Evolutionary conservation across 1,139 yeast genomes (phyloP).

Genomic region (Protomyces arabidopsidicola): DNA sequence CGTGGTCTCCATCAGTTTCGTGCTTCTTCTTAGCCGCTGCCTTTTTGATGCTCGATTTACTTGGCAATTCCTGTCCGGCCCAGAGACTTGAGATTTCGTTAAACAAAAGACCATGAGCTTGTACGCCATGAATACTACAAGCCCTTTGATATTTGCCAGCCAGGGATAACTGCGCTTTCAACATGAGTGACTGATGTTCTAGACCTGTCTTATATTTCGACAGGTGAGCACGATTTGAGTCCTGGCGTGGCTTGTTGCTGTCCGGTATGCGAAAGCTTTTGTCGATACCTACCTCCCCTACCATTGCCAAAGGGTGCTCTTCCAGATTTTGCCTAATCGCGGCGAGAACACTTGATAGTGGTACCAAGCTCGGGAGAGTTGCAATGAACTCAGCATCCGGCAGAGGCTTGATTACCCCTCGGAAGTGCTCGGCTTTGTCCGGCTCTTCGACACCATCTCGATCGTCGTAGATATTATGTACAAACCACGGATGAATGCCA

Average conservation of each 20-base stretch:
- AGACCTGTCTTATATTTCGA: constrained; percentile 49
- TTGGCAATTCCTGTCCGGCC: constrained; percentile 27
- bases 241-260: constrained; percentile 34
- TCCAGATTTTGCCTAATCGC: constrained; percentile 39
- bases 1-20: neutral
- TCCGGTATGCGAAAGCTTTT: constrained; percentile 64
- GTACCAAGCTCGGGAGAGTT: constrained; percentile 59
- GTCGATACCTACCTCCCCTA: constrained; percentile 93
- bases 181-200: constrained; percentile 59
- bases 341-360: constrained; percentile 44
- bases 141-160: constrained; percentile 51
- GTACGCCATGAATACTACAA: constrained; percentile 80
- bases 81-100: constrained; percentile 44
- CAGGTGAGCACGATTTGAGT: constrained; percentile 40
- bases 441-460: constrained; percentile 42
- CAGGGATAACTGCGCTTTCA: constrained; percentile 50
- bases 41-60: constrained; percentile 16
- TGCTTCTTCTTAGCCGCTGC: neutral
- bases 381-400: constrained; percentile 45
- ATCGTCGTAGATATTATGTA: constrained; percentile 84
- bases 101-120: constrained; percentile 59
- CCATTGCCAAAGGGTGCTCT: constrained; percentile 38
- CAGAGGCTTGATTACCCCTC: constrained; percentile 46
- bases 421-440: constrained; percentile 51
- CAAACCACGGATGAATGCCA: constrained; percentile 53